These are phyloP conservation scores for Neonectria coccinea DNA, from an alignment of 2,329 filamentous ascomycete species.

Conservation along the genomic window DNA sequence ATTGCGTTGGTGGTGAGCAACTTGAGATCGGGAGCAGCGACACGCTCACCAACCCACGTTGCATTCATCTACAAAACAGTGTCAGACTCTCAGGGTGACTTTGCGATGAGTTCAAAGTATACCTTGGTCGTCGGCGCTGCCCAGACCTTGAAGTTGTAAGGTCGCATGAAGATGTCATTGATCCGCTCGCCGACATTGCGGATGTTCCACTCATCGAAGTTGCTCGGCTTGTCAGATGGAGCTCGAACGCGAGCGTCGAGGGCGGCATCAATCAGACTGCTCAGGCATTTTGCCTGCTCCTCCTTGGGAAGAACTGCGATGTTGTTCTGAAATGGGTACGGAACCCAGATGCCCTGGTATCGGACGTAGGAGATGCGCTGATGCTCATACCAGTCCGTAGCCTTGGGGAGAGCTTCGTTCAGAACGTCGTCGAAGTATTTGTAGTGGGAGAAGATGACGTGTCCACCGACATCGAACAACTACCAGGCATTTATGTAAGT, in stretches of 20 bases:
- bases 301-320: slow-evolving; percentile 98
- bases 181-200: slow-evolving; percentile 90
- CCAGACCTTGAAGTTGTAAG: slow-evolving; percentile 99
- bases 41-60: slow-evolving; percentile 97
- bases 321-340: slow-evolving; percentile 99
- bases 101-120: slow-evolving; percentile 38
- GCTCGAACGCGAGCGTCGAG: slow-evolving; percentile 86
- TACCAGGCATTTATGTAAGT: slow-evolving; percentile 53
- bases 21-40: slow-evolving; percentile 96
- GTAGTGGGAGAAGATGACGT: slow-evolving; percentile 99
- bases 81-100: slow-evolving; percentile 12
- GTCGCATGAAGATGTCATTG: slow-evolving; percentile 97
- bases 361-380: slow-evolving; percentile 99
- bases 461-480: slow-evolving; percentile 98
- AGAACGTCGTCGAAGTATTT: slow-evolving; percentile 99
- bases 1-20: slow-evolving; percentile 92
- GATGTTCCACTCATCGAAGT: slow-evolving; percentile 99
- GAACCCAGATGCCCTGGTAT: slow-evolving; percentile 95
- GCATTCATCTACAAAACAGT: slow-evolving; percentile 86
- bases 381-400: slow-evolving; percentile 96
- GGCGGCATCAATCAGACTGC: slow-evolving; percentile 95
- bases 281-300: slow-evolving; percentile 93
- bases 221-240: slow-evolving; percentile 81
- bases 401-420: slow-evolving; percentile 92
- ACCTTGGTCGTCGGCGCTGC: slow-evolving; percentile 97